Base-by-base conservation (phyloP, 2,329 filamentous ascomycete species). In the Atkinsonella hypoxylon region DNA sequence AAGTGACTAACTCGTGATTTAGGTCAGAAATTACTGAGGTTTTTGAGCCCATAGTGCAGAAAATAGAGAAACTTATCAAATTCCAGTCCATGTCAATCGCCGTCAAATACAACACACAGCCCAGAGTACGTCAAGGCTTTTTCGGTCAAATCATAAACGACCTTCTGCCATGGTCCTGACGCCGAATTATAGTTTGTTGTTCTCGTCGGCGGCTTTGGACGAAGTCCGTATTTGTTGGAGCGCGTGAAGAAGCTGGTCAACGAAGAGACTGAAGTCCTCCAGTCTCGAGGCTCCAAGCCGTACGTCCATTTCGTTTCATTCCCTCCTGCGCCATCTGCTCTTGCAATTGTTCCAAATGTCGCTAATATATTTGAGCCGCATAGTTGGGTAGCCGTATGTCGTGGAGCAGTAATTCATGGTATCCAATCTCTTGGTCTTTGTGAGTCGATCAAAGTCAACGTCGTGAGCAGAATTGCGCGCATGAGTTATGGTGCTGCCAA, bases 151-250 rank as follows among this genome's bases (percentile, higher is more conserved):
- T 22, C 36, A 18, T 9, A 13, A 7, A 15, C 13, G 7, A 43
- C 17, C 11, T 41, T 13, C 17, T 42, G 30, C 26, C 26, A 26
- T 26, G 26, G 7, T 26, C 18, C 22, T 36, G 12, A 43, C n/a
- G 3, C n/a, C 13, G 5, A 7, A 7, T 38, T 18, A 1, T 22
- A 71, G 70, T 65, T 63, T 22, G 48, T 72, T 5, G 58, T 70
- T 1, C 58, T 72, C 0, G 68, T 67, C 0, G 70, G 70, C 0
- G 70, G 69, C 0, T 66, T 72, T 5, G 69, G 70, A 0, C 54
- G 63, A 2, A 65, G 58, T 13, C 32, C 45, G 0, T 68, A 65
- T 5, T 51, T 72, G 0, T 55, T 52, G 11, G 41, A 53, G 2
- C 49, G 50, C 0, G 47, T 72, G 0, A 51, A 53, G 0, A 17